Evolutionary conservation across 306 rosid species (phyloP), one percentile per base, ranked within the genome.

Genomic region (Herpetospermum pedunculosum): DNA sequence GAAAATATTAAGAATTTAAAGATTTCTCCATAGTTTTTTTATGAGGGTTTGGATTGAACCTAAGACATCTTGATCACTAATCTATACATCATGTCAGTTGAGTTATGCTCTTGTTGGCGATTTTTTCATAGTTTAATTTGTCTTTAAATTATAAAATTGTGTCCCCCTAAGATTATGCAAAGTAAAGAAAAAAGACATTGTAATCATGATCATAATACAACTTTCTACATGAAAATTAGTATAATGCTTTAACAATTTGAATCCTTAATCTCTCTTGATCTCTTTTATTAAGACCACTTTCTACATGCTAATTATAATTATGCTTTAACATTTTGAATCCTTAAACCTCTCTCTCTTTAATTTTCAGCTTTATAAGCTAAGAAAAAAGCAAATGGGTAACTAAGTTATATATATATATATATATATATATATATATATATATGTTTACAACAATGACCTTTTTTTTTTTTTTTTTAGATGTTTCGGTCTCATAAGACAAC

Each of bases 401-500:
- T 23, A 4, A 54, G 14, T 23, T 14, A 16, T 4, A 55, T 25
- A 55, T 28, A 12, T 14, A 15, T 46, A 46, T 13, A 46, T 13
- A 46, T 46, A n/a, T n/a, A n/a, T n/a, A n/a, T n/a, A n/a, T n/a
- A n/a, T n/a, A n/a, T n/a, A n/a, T n/a, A n/a, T n/a, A n/a, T n/a
- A n/a, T n/a, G n/a, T n/a, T n/a, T n/a, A n/a, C n/a, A n/a, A n/a
- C n/a, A 18, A 48, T 14, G 19, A 28, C 64, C 15, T 46, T 46
- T 46, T 40, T 15, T 10, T 18, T 23, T 34, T n/a, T 19, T n/a
- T 1, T 37, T 35, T 0, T 4, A 63, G 70, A 63, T 63, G 70
- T 63, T 63, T 37, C 70, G 70, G 10, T 47, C 70, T 35, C 70
- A 37, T 37, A 63, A 63, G 48, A 63, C 48, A 4, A 63, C 70